These are phyloP conservation scores for Verruconis gallopava DNA, from an alignment of 2,329 filamentous ascomycete species.

Conservation along the genomic window DNA sequence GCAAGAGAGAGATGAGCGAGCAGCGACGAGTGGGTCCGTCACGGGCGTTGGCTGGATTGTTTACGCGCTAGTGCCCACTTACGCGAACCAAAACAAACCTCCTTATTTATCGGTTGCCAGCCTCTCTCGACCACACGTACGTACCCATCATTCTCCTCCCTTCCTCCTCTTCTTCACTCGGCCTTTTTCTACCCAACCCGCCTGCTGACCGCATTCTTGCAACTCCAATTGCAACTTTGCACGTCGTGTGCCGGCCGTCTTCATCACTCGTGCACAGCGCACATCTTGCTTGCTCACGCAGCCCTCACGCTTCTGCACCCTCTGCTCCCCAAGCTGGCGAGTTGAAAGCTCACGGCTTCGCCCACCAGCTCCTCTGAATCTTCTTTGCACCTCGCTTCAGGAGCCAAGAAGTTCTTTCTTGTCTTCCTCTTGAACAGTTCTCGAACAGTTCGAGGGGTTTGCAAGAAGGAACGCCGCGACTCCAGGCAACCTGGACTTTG, in stretches of 20 bases:
- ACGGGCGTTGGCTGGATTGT: neutral
- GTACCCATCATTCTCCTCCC: neutral
- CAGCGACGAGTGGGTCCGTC: neutral
- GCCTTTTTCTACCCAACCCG: neutral
- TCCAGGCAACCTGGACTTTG: slow-evolving; percentile 99
- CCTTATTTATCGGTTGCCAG: neutral
- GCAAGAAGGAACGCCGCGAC: slow-evolving; percentile 62
- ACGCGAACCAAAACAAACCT: neutral
- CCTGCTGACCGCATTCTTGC: neutral
- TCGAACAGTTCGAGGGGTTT: slow-evolving; percentile 43
- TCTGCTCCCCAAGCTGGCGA: neutral
- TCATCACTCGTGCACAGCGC: neutral
- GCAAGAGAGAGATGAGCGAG: no score
- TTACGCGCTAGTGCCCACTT: neutral
- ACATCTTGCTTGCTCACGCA: no score
- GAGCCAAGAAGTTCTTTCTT: slow-evolving; percentile 44
- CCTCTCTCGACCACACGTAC: no score
- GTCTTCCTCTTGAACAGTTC: slow-evolving; percentile 51
- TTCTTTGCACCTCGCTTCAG: slow-evolving; percentile 12
- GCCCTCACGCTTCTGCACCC: neutral
- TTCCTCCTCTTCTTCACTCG: neutral
- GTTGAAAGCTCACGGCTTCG: neutral
- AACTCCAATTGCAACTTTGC: neutral
- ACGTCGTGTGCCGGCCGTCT: neutral
- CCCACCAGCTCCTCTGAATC: neutral